Conservation (phyloP, 768 basidiomycete species). For the Hydnomerulius pinastri region DNA sequence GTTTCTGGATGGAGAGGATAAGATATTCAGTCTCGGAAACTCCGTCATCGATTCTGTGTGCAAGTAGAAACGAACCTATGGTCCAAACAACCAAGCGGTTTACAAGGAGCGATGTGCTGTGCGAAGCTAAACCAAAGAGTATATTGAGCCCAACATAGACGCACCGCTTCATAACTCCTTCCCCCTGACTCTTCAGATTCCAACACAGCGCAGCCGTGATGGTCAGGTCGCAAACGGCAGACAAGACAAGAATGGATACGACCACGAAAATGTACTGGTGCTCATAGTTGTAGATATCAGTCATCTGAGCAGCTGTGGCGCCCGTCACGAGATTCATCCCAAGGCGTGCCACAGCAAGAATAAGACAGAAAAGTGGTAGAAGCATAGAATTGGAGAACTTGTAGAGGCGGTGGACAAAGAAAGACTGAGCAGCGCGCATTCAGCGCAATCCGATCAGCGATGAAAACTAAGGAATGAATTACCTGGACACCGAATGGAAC, state of each 20-base stretch:
- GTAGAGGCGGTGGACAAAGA: slow-evolving; percentile 1
- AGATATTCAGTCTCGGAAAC: too few species aligned
- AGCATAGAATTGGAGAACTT: neutral
- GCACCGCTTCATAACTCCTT: neutral
- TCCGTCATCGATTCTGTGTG: too few species aligned
- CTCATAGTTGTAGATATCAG: neutral
- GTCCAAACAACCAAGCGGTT: slow-evolving; percentile 2
- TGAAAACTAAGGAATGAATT: neutral
- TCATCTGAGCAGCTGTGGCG: neutral
- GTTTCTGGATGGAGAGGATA: neutral
- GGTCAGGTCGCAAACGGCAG: neutral
- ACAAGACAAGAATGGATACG: neutral
- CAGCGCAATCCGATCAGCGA: neutral
- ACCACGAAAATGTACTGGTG: neutral
- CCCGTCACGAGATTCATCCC: neutral
- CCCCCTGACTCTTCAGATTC: neutral
- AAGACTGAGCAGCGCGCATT: neutral
- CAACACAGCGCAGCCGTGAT: neutral
- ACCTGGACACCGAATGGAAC: neutral
- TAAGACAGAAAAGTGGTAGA: neutral
- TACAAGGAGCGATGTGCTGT: neutral
- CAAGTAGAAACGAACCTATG: neutral
- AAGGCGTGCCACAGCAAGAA: neutral
- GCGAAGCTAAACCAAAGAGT: neutral
- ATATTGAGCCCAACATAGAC: too few species aligned